Base-by-base conservation (phyloP, 2,329 filamentous ascomycete species). In the Pseudogymnoascus sp. region DNA sequence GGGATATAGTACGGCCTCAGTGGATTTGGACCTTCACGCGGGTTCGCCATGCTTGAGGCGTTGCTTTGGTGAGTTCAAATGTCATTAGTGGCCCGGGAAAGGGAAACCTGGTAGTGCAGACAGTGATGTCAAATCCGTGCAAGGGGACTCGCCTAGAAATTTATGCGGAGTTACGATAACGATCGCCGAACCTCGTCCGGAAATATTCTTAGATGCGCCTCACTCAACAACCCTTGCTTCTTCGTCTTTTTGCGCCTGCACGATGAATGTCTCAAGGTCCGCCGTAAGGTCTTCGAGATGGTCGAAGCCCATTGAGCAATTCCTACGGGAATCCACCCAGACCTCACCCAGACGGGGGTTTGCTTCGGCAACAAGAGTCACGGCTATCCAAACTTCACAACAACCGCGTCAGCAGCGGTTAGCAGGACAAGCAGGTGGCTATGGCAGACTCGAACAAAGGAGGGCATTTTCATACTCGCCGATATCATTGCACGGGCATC, bases 401-500 rank as follows among this genome's bases (percentile, higher is more conserved):
- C 31, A 37, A 59, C 55, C 55, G 36, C 31, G 15, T 59, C 55
- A 59, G 55, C 55, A 59, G 31, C 13, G 31, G 55, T 4, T 59
- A 37, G 31, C 55, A 35, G 21, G 55, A 59, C 31, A 37, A 35
- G 31, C 35, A 36, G 55, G 55, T 12, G 55, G 55, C 15, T 59
- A 59, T 25, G 55, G 31, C 31, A 25, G 55, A 36, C 4, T 35
- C 31, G 55, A 59, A 15, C 31, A 59, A 60, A 31, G 60, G 60
- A 72, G 87, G 70, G 74, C 73, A 61, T 94, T 97, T 73, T 88
- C 88, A 42, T 83, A 82, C 9, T 87, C 87, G 4, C 72, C 82
- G 9, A 71, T 78, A 62, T 74, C 77, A 61, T 77, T 74, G 59
- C 94, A 99, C 74, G 91, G 89, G 55, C 90, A 97, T 74, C 77